Base-by-base conservation (phyloP, 345 rosid genomes). In the Clarkia xantiana region DNA sequence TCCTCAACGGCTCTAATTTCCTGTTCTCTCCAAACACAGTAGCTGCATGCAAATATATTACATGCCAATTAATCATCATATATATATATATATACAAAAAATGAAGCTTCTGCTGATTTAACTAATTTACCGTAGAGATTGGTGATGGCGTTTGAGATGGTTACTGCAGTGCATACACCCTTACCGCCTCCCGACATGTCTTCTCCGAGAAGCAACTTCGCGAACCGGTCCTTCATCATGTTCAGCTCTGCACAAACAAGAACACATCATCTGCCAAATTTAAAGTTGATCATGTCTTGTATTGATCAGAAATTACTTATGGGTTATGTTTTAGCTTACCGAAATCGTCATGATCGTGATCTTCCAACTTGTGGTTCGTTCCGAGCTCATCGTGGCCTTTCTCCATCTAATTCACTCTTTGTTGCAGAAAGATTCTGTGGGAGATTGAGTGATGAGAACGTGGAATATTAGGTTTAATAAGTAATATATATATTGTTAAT, bases 181-280 rank as follows among this genome's bases (percentile, higher is more conserved):
- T 83, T 81, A 12, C 97, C 97, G 54, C 84, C 64, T 49, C 95
- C 95, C 16, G 97, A 90, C 97, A 90, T 90, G 68, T 90, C 97
- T 70, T 89, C 95, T 15, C 97, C 97, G 1, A 86, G 82, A 66
- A 90, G 59, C 58, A 90, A 82, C 74, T 90, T 90, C 29, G 95
- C 74, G 34, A 83, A 86, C 67, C 91, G 84, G 59, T 90, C 97
- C 68, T 70, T 90, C 97, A 86, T 90, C 68, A 70, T 58, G 52
- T 84, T 93, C 52, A 84, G 71, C 56, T 78, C 97, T 68, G 61
- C 18, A 53, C 14, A 40, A 9, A 15, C 25, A 6, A 56, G 44
- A 38, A 62, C 15, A 64, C 9, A 29, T 5, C 1, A 0, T 29
- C 36, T 29, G n/a, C n/a, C n/a, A n/a, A n/a, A n/a, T n/a, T n/a